Percentiles rank a stretch among this genome's conserved stretches.
Conservation (phyloP, 257 asterid species). For the Cynanchum wilfordii region DNA sequence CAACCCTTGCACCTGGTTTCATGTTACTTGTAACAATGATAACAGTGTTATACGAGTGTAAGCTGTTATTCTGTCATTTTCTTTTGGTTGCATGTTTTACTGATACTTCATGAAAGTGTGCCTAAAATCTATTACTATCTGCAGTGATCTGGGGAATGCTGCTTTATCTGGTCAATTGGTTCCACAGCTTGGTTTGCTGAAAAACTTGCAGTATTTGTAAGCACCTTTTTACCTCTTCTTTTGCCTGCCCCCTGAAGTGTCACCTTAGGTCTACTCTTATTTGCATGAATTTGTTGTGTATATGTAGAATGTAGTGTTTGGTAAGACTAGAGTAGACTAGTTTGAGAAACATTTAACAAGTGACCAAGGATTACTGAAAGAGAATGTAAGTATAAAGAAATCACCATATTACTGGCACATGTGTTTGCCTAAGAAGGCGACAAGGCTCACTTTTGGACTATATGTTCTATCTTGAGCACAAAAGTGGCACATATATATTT, state of each 20-base stretch:
- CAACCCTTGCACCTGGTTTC: slow-evolving; percentile 99
- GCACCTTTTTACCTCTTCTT: slow-evolving; percentile 21
- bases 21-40: slow-evolving; percentile 96
- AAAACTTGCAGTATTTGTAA: slow-evolving; percentile 94
- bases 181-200: slow-evolving; percentile 83
- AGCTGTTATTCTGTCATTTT: slow-evolving; percentile 23
- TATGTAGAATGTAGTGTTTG: neutral
- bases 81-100: neutral
- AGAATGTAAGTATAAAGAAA: neutral
- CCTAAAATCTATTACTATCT: slow-evolving; percentile 11
- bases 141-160: slow-evolving; percentile 97
- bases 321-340: neutral
- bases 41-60: slow-evolving; percentile 98
- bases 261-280: neutral
- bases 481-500: neutral
- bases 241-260: neutral
- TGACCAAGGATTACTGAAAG: neutral
- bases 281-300: neutral
- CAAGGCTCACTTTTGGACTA: neutral
- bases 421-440: neutral
- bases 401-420: neutral
- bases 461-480: neutral
- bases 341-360: neutral
- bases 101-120: neutral
- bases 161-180: slow-evolving; percentile 93